phyloP scores from a whole-genome alignment of 2,329 filamentous ascomycete species.

The Pezicula carpinea region DNA sequence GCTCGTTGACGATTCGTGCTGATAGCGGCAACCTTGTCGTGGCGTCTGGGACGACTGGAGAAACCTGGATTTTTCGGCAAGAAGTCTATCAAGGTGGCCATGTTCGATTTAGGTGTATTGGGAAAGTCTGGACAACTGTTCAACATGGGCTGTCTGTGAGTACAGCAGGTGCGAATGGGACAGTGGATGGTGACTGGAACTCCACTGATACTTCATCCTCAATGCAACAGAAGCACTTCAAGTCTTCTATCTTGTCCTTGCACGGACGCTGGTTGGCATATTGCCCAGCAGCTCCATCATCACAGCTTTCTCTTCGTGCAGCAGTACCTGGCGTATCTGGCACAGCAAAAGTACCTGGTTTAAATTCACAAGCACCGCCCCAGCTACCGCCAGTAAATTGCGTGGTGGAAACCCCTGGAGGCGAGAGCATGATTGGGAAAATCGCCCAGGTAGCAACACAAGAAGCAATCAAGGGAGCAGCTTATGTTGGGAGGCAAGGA shows the following conservation, averaged over 20 bases:
- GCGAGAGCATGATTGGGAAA: slow-evolving; percentile 69
- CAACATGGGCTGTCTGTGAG: slow-evolving; percentile 52
- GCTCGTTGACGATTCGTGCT: slow-evolving; percentile 69
- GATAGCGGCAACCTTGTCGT: slow-evolving; percentile 69
- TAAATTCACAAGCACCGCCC: slow-evolving; percentile 60
- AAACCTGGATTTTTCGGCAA: slow-evolving; percentile 74
- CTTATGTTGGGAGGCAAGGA: slow-evolving; percentile 73
- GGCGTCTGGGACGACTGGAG: slow-evolving; percentile 77
- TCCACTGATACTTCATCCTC: slow-evolving; percentile 33
- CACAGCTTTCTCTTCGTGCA: slow-evolving; percentile 65
- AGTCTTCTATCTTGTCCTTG: slow-evolving; percentile 63
- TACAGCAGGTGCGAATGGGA: slow-evolving; percentile 10
- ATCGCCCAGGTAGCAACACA: slow-evolving; percentile 77
- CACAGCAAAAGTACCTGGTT: slow-evolving; percentile 49
- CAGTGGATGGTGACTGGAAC: slow-evolving; percentile 28
- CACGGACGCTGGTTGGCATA: slow-evolving; percentile 74
- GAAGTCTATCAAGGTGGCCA: slow-evolving; percentile 37
- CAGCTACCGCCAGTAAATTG: slow-evolving; percentile 63
- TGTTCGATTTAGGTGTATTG: slow-evolving; percentile 54
- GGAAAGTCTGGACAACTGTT: slow-evolving; percentile 88
- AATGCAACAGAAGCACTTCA: slow-evolving; percentile 32
- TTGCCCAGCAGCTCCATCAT: slow-evolving; percentile 66
- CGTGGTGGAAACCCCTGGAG: slow-evolving; percentile 66
- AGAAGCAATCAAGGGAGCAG: slow-evolving; percentile 68
- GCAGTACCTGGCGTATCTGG: slow-evolving; percentile 49